Conservation (phyloP, 108 stramenopile genomes). For the Hondaea fermentalgiana region DNA sequence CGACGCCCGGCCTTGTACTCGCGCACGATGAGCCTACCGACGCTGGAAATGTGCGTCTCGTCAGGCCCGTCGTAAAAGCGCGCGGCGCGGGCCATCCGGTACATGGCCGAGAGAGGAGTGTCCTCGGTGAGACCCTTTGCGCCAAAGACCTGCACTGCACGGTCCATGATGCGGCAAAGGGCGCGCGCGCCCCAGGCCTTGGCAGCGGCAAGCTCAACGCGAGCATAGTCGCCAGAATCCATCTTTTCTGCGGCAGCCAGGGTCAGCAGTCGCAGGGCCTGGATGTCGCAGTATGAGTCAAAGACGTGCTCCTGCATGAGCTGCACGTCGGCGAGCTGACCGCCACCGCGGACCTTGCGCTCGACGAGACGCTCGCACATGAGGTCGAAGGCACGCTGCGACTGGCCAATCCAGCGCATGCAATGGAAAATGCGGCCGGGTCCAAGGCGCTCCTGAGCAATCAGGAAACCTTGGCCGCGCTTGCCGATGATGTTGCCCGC, state of each 20-base stretch:
- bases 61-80: conserved; percentile 95
- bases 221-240: conserved; percentile 26
- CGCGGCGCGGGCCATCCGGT: conserved; percentile 48
- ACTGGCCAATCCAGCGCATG: conserved; percentile 80
- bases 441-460: conserved; percentile 85
- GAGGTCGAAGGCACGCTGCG: conserved; percentile 37
- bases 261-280: conserved; percentile 59
- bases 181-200: conserved; percentile 76
- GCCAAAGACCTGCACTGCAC: conserved; percentile 77
- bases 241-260: conserved; percentile 32
- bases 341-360: conserved; percentile 40
- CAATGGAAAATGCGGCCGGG: conserved; percentile 97
- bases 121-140: conserved; percentile 75
- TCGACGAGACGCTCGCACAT: conserved; percentile 9
- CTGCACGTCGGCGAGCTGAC: conserved; percentile 21
- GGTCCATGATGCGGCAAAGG: conserved; percentile 66
- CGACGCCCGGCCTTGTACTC: background rate
- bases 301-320: conserved; percentile 49
- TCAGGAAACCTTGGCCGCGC: conserved; percentile 82
- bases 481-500: conserved; percentile 50
- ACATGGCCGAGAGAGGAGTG: conserved; percentile 68
- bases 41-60: conserved; percentile 61
- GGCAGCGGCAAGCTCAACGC: conserved; percentile 59
- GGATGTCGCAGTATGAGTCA: conserved; percentile 63
- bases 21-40: conserved; percentile 19